These are phyloP conservation scores for Umbilicus rupestris DNA, from an alignment of 164 flowering plant genomes.

Conservation along the genomic window DNA sequence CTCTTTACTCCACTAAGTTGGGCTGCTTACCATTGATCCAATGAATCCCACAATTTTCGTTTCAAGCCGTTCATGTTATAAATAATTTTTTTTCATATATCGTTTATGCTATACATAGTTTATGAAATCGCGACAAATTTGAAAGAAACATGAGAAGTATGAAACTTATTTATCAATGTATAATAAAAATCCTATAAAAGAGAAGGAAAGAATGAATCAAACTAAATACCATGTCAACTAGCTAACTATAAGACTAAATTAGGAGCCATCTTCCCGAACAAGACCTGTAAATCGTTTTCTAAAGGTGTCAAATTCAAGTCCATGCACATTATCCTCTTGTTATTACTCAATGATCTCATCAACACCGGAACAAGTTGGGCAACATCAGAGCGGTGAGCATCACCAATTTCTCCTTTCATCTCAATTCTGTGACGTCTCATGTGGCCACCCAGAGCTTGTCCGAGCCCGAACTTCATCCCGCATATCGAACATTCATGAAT, in stretches of 20 bases:
- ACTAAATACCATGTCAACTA: no score
- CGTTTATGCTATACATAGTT: no score
- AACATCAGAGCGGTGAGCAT: background rate
- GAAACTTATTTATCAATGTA: no score
- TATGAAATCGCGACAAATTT: no score
- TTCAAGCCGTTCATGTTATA: no score
- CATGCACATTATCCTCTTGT: conserved; percentile 27
- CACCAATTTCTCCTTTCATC: background rate
- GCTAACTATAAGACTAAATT: background rate
- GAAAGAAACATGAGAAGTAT: no score
- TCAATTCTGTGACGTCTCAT: conserved; percentile 41
- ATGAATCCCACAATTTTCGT: no score
- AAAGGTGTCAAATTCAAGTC: conserved; percentile 46
- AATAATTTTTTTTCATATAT: no score
- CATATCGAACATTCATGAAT: conserved; percentile 44
- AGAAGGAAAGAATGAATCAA: no score
- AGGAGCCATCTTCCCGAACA: conserved; percentile 28
- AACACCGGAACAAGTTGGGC: conserved; percentile 22
- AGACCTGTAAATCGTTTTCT: conserved; percentile 34
- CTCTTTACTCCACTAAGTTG: no score
- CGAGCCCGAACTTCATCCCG: conserved; percentile 33
- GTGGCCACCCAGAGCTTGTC: conserved; percentile 67
- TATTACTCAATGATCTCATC: conserved; percentile 25
- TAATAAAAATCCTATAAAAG: no score
- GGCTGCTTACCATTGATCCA: no score